Evolutionary conservation across 345 rosid genomes (phyloP).

Genomic region (Lumnitzera racemosa): DNA sequence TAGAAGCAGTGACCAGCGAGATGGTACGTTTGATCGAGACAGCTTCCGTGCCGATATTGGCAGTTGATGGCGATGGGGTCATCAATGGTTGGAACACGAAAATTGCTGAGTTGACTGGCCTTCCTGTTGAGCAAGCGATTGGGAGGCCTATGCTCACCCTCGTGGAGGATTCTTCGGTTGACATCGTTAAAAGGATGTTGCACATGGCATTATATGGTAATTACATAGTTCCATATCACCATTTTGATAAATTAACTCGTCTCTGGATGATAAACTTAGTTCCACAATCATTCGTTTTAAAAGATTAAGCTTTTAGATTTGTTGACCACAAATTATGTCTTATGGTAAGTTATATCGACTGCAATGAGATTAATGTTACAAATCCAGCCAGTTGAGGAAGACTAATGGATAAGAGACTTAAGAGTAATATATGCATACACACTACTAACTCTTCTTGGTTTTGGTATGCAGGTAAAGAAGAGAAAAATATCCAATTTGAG

Average conservation of each 20-base stretch:
- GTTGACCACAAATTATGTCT: too few species aligned
- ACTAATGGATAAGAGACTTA: too few species aligned
- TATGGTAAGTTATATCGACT: too few species aligned
- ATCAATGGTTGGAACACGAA: slow-evolving; percentile 95
- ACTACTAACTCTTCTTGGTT: slow-evolving; percentile 1
- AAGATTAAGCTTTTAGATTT: too few species aligned
- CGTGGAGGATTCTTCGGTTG: slow-evolving; percentile 78
- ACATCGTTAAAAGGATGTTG: slow-evolving; percentile 54
- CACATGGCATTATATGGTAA: slow-evolving; percentile 77
- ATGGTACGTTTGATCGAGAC: slow-evolving; percentile 95
- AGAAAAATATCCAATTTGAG: slow-evolving; percentile 74
- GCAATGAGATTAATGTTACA: too few species aligned
- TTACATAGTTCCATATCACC: not conserved
- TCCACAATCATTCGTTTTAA: too few species aligned
- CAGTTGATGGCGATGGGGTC: slow-evolving; percentile 78
- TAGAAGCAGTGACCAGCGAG: slow-evolving; percentile 93
- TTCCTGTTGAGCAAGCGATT: slow-evolving; percentile 72
- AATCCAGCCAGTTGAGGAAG: too few species aligned
- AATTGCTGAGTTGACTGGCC: slow-evolving; percentile 80
- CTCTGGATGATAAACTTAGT: too few species aligned
- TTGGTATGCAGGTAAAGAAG: slow-evolving; percentile 67
- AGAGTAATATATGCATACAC: too few species aligned
- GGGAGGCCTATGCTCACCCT: slow-evolving; percentile 77
- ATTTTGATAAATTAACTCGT: not conserved
- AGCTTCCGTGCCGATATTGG: slow-evolving; percentile 84